Conservation (phyloP, 345 rosid species). For the Salix dunnii region DNA sequence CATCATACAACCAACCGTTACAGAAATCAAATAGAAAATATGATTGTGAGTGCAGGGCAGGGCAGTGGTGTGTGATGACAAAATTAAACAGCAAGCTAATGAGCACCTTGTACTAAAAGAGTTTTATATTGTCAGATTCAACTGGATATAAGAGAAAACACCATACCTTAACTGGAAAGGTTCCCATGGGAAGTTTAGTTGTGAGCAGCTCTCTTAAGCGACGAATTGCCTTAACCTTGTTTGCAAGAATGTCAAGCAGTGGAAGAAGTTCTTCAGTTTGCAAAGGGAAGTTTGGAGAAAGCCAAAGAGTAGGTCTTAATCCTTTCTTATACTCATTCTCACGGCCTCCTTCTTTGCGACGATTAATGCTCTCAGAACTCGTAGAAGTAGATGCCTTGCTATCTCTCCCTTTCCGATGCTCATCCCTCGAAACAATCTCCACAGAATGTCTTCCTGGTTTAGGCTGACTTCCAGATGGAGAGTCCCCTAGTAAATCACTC, state of each 20-base stretch:
- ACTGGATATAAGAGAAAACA: not conserved
- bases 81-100: not conserved
- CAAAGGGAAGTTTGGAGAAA: constrained; percentile 76
- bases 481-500: constrained; percentile 68
- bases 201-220: constrained; percentile 93
- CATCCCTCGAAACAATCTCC: constrained; percentile 62
- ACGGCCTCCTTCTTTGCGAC: constrained; percentile 58
- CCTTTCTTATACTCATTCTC: constrained; percentile 95
- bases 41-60: not conserved
- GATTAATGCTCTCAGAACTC: constrained; percentile 40
- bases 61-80: not conserved
- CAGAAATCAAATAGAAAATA: not conserved
- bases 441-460: constrained; percentile 84
- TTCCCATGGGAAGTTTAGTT: constrained; percentile 86
- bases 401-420: constrained; percentile 58
- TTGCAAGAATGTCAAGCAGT: constrained; percentile 93
- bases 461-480: constrained; percentile 53
- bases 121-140: not conserved
- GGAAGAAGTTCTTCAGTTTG: constrained; percentile 95
- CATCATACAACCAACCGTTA: not conserved
- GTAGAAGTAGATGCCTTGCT: constrained; percentile 42
- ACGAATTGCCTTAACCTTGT: constrained; percentile 95
- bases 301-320: constrained; percentile 90
- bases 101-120: not conserved
- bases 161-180: constrained; percentile 92